A percentile compares a stretch with the other conserved stretches of the same genome.
These are phyloP conservation scores for Cordyceps farinosa DNA, from an alignment of 2,329 filamentous ascomycete genomes.

Conservation along the genomic window DNA sequence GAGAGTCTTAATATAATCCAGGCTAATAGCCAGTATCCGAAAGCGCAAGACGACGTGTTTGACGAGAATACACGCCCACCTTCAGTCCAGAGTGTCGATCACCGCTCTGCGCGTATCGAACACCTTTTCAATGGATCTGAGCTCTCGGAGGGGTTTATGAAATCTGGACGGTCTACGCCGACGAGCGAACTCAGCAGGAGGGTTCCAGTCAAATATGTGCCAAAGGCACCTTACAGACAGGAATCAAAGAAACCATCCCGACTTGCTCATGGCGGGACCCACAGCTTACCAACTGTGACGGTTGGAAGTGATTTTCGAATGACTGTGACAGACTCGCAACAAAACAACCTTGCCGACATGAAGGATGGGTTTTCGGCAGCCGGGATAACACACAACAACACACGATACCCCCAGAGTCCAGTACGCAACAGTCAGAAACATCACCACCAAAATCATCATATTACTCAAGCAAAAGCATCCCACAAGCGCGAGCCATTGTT, in stretches of 20 bases:
- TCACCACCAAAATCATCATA: conserved; percentile 1
- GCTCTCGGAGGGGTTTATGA: conserved; percentile 38
- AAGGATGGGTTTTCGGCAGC: conserved; percentile 17
- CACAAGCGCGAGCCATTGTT: background rate
- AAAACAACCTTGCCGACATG: conserved; percentile 3
- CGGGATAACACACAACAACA: background rate
- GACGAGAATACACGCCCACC: conserved; percentile 4
- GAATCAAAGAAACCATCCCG: background rate
- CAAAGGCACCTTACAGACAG: background rate
- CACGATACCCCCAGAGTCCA: background rate
- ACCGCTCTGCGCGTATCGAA: background rate
- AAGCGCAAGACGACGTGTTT: background rate
- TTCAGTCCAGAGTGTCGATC: conserved; percentile 7
- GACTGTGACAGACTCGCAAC: background rate
- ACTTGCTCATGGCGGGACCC: conserved; percentile 10
- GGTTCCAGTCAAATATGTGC: conserved; percentile 19
- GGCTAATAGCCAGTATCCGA: background rate
- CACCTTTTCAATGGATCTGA: conserved; percentile 37
- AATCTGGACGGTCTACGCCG: conserved; percentile 37
- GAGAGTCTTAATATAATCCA: conserved; percentile 10
- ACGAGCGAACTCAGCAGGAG: conserved; percentile 29
- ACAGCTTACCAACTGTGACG: conserved; percentile 20
- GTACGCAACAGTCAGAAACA: conserved; percentile 12
- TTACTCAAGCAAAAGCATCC: background rate
- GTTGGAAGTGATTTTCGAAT: conserved; percentile 22